Base-by-base conservation (phyloP, 352 stramenopile species). In the Pythium chondricola region DNA sequence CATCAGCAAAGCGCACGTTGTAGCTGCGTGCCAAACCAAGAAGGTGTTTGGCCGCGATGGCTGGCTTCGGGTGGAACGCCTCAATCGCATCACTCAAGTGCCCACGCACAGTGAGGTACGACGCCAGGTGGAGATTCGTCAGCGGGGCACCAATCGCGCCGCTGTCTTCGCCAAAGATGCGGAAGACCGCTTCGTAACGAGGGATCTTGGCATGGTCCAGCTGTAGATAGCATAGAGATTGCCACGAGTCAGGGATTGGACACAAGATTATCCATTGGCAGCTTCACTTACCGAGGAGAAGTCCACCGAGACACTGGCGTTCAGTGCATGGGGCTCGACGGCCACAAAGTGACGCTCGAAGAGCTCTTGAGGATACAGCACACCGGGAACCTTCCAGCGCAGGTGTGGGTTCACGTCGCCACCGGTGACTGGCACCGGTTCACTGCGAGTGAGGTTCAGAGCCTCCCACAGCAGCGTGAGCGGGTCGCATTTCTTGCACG, bases 161-260 rank as follows among this genome's bases (percentile, higher is more conserved):
- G 17, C 73, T 85, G 32, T 93, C 82, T 35, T 88, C 79, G 18
- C 65, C 73, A 6, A 93, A 57, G 26, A 93, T 74, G 16, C 82
- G 77, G 46, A 86, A 88, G 21, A 84, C 57, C 14, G 71, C 52
- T 26, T 64, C 63, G 49, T 93, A 93, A n/a, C 64, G 40, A 3
- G 78, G 81, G n/a, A 89, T 75, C 40, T 83, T 88, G 22, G 43
- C 48, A 16, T 52, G 11, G 31, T 90, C 68, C 9, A 89, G 62
- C 77, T 85, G 20, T n/a, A n/a, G n/a, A n/a, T n/a, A n/a, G n/a
- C n/a, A n/a, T n/a, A n/a, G n/a, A n/a, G n/a, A n/a, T n/a, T n/a
- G n/a, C n/a, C n/a, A n/a, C n/a, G 0, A 51, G 9, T 20, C 31
- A 30, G 24, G 7, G 25, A 17, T 33, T 33, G 29, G 7, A 44